These are phyloP conservation scores for Crassisporium funariophilum DNA, from an alignment of 768 basidiomycete species.

Conservation along the genomic window DNA sequence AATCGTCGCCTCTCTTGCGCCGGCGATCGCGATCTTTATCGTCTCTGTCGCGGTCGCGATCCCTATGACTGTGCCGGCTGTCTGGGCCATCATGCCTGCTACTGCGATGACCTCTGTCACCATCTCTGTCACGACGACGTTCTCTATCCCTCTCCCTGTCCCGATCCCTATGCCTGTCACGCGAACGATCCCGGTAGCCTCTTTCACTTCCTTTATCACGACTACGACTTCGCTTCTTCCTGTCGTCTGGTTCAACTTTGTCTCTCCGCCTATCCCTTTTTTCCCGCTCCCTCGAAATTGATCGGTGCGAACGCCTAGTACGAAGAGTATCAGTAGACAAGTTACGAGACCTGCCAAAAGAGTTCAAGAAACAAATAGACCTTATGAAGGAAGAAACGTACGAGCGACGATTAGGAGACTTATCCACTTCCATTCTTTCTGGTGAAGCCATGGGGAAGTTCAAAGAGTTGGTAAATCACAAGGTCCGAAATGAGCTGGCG, in stretches of 20 bases:
- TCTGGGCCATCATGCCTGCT: conserved; percentile 56
- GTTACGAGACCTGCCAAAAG: conserved; percentile 58
- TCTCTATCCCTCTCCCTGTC: conserved; percentile 53
- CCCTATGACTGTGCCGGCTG: conserved; percentile 51
- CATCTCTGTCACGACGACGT: conserved; percentile 52
- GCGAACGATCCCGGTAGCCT: conserved; percentile 53
- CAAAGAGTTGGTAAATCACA: neutral
- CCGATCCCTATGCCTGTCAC: conserved; percentile 53
- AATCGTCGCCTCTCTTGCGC: conserved; percentile 64
- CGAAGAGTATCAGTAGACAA: conserved; percentile 77
- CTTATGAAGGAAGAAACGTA: conserved; percentile 42
- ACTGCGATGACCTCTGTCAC: conserved; percentile 49
- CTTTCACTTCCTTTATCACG: conserved; percentile 60
- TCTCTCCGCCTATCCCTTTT: conserved; percentile 57
- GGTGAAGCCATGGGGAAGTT: conserved; percentile 45
- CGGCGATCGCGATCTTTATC: conserved; percentile 58
- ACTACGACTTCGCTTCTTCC: conserved; percentile 64
- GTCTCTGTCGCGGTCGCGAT: conserved; percentile 43
- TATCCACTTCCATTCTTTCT: conserved; percentile 66
- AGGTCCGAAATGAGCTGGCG: neutral
- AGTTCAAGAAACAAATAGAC: conserved; percentile 1
- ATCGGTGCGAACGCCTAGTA: conserved; percentile 72
- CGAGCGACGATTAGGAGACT: conserved; percentile 62
- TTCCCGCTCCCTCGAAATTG: conserved; percentile 65
- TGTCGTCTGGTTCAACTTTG: conserved; percentile 58